These are phyloP conservation scores for Coemansia sp. DNA, from an alignment of 371 early-diverging fungal species.

Conservation along the genomic window DNA sequence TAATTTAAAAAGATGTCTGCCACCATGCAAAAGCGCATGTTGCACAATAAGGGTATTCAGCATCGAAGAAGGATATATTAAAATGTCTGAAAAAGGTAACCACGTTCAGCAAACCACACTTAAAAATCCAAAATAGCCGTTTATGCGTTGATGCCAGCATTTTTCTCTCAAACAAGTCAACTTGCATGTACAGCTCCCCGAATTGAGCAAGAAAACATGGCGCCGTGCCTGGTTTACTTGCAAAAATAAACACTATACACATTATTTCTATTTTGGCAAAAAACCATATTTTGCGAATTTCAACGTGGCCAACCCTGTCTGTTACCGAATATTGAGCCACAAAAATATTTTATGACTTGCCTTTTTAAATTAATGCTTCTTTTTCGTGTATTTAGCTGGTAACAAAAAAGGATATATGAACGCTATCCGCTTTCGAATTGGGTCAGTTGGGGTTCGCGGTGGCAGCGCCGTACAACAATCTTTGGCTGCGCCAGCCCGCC, in stretches of 20 bases:
- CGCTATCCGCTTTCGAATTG: background rate
- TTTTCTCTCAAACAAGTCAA: background rate
- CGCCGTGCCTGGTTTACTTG: background rate
- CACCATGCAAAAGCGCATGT: background rate
- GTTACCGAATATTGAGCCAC: slow-evolving; percentile 1
- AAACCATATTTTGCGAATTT: background rate
- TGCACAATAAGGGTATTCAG: background rate
- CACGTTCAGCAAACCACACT: background rate
- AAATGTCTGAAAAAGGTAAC: background rate
- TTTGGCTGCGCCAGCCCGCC: background rate
- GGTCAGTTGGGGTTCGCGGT: background rate
- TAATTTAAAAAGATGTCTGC: background rate
- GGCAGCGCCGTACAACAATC: background rate
- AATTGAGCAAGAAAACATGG: background rate
- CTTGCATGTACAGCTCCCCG: background rate
- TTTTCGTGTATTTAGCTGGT: background rate
- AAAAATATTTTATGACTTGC: background rate
- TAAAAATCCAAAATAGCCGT: background rate
- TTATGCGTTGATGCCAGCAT: background rate
- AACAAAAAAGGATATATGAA: slow-evolving; percentile 1
- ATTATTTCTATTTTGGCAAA: background rate
- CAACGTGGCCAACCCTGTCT: background rate
- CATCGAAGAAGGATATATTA: slow-evolving; percentile 10
- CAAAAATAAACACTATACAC: background rate
- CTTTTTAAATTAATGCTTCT: background rate